Evolutionary conservation across 1,139 yeast species (phyloP).

Genomic region (Yamadazyma dushanensis): DNA sequence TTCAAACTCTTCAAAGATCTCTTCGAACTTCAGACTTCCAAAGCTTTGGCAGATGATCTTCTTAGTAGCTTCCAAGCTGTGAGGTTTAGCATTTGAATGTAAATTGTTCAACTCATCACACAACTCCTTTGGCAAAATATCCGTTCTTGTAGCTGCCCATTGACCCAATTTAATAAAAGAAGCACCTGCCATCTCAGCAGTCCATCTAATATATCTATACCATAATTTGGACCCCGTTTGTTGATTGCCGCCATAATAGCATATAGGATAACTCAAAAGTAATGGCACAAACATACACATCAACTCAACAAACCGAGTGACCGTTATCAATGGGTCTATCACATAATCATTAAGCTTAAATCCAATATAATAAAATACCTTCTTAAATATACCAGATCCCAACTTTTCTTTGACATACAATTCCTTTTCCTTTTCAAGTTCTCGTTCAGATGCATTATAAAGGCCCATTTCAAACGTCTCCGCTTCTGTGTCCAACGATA

Average conservation of each 20-base stretch:
- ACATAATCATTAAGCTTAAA: conserved; percentile 52
- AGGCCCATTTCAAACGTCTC: conserved; percentile 73
- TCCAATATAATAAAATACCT: conserved; percentile 35
- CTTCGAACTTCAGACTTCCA: conserved; percentile 58
- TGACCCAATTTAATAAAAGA: conserved; percentile 94
- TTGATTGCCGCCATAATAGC: conserved; percentile 55
- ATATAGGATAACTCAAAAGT: conserved; percentile 60
- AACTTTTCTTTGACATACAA: conserved; percentile 29
- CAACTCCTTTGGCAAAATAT: conserved; percentile 77
- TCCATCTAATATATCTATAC: conserved; percentile 65
- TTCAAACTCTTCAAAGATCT: conserved; percentile 78
- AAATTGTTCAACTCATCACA: conserved; percentile 75
- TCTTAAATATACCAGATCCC: conserved; percentile 23
- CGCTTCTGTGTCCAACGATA: conserved; percentile 45
- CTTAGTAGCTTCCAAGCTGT: conserved; percentile 63
- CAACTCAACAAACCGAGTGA: conserved; percentile 68
- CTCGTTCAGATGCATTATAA: conserved; percentile 60
- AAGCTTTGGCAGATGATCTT: conserved; percentile 60
- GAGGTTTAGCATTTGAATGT: conserved; percentile 83
- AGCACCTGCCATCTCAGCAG: conserved; percentile 88
- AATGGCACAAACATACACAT: conserved; percentile 71
- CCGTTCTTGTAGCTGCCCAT: conserved; percentile 99
- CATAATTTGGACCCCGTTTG: conserved; percentile 65
- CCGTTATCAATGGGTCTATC: conserved; percentile 68
- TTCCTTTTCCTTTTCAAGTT: conserved; percentile 43